Evolutionary conservation across 371 early-diverging fungal species (phyloP).

Genomic region (Circinella umbellata): DNA sequence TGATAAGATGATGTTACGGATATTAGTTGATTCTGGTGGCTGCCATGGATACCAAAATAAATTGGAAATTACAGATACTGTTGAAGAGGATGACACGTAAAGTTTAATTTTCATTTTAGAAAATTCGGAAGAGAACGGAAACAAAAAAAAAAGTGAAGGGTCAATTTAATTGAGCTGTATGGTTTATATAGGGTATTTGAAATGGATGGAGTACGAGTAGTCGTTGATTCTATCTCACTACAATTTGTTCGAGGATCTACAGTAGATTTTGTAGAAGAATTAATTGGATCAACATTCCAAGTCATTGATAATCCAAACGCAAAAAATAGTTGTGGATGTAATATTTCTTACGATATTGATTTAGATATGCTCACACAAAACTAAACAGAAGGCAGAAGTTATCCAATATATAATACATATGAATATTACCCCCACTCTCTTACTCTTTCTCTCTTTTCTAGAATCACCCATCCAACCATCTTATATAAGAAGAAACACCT

Average conservation of each 20-base stretch:
- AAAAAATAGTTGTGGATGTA: constrained; percentile 93
- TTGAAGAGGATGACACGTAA: constrained; percentile 80
- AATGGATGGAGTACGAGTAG: constrained; percentile 79
- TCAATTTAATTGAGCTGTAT: not conserved
- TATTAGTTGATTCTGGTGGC: constrained; percentile 93
- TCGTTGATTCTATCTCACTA: constrained; percentile 83
- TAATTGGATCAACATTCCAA: constrained; percentile 94
- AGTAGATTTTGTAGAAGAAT: constrained; percentile 89
- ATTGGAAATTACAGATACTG: constrained; percentile 77
- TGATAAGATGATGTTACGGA: constrained; percentile 66
- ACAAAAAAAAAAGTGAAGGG: not conserved
- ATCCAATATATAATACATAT: not conserved
- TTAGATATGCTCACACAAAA: constrained; percentile 51
- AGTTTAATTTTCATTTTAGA: constrained; percentile 10
- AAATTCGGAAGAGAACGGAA: not conserved
- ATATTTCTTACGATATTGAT: constrained; percentile 62
- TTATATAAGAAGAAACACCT: too few species aligned
- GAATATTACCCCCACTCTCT: not conserved
- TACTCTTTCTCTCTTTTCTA: too few species aligned
- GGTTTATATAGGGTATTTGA: constrained; percentile 71
- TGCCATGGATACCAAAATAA: constrained; percentile 97
- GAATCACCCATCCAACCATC: too few species aligned
- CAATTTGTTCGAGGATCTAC: constrained; percentile 87
- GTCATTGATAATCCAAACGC: constrained; percentile 90
- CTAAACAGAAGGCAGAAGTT: constrained; percentile 2